phyloP scores from a whole-genome alignment of 2,329 filamentous ascomycete genomes.

The Penicillium sp. region DNA sequence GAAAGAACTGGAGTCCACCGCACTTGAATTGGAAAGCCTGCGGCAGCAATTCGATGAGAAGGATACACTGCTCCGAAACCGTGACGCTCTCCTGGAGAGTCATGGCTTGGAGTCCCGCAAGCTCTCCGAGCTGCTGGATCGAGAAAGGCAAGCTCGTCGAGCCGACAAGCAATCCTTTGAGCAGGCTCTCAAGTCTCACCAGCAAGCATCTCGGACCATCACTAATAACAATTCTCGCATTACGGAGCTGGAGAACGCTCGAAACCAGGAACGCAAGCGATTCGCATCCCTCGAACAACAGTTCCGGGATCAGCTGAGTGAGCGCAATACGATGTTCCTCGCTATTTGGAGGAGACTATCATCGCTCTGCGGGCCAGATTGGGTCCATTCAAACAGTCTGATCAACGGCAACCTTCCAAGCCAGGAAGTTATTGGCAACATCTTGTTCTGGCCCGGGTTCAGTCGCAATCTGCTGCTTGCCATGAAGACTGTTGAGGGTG shows the following conservation, averaged over 20 bases:
- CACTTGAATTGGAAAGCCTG: constrained; percentile 73
- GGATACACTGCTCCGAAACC: constrained; percentile 81
- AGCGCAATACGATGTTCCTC: constrained; percentile 82
- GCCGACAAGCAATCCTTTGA: constrained; percentile 86
- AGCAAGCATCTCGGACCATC: constrained; percentile 79
- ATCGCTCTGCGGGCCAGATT: constrained; percentile 80
- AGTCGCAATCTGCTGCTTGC: constrained; percentile 83
- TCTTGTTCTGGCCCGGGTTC: constrained; percentile 71
- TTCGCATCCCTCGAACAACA: constrained; percentile 70
- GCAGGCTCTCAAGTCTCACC: constrained; percentile 78
- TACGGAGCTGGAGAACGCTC: constrained; percentile 75
- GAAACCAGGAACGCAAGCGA: constrained; percentile 70
- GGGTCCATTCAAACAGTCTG: constrained; percentile 82
- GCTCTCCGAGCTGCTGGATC: constrained; percentile 80
- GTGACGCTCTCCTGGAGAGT: constrained; percentile 80
- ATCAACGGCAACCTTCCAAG: constrained; percentile 84
- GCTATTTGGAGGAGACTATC: constrained; percentile 87
- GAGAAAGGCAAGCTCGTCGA: constrained; percentile 77
- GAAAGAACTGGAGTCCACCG: constrained; percentile 76
- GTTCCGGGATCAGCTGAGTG: constrained; percentile 78
- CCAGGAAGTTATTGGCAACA: constrained; percentile 76
- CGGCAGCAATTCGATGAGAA: constrained; percentile 80
- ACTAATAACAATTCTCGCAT: constrained; percentile 80
- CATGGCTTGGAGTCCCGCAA: constrained; percentile 81
- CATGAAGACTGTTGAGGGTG: constrained; percentile 77